Evolutionary conservation across 805 yeast species (phyloP), one percentile per base, ranked within the genome.

Genomic region (Metschnikowia colocasiae): DNA sequence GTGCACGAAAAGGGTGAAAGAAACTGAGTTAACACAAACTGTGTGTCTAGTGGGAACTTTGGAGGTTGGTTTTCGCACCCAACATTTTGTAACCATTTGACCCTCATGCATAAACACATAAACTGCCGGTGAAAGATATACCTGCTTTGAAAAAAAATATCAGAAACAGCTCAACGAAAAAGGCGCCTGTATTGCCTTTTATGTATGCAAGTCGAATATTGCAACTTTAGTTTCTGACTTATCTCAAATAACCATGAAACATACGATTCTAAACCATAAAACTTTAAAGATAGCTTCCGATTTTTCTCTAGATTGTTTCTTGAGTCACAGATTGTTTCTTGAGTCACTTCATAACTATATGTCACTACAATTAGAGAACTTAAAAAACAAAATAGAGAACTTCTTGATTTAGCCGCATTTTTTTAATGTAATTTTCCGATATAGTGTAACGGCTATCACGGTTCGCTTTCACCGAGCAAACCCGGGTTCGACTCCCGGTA

Each of bases 401-500:
- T n/a, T n/a, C n/a, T n/a, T n/a, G n/a, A n/a, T n/a, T n/a, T n/a
- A n/a, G n/a, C n/a, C n/a, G 0, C 4, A 6, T 6, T 12, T 19
- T 13, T 3, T n/a, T n/a, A n/a, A n/a, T n/a, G n/a, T n/a, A n/a
- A 40, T 5, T 15, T 19, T 80, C 85, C 85, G 85, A 80, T 81
- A 76, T 81, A 79, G 86, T 81, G 85, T 81, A 81, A 80, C 84
- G 86, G 85, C 82, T 80, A 81, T 80, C 85, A 81, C 82, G 83
- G 84, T 79, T 79, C 85, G 84, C 86, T 81, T 81, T 82, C 85
- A 81, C 86, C 85, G 85, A 79, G 86, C 83, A 81, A 71, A 75
- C 81, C 83, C 84, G 87, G 86, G 87, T 82, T 82, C 87, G 85
- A 82, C 85, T 81, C 87, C 87, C 87, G 84, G 87, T 75, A 80